These are phyloP conservation scores for Bisporella sp. DNA, from an alignment of 2,329 filamentous ascomycete species.

Conservation along the genomic window DNA sequence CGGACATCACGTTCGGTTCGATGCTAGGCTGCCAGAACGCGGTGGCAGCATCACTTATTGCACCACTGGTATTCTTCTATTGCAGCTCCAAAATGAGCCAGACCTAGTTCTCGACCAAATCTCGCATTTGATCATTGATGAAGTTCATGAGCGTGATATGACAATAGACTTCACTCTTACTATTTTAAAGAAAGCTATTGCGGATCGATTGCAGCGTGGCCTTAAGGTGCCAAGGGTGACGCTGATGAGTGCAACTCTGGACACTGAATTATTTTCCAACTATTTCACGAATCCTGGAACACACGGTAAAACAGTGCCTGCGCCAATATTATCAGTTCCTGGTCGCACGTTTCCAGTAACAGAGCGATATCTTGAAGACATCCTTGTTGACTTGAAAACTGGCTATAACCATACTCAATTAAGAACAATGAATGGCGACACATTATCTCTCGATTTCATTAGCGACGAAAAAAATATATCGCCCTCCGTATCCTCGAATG, in stretches of 20 bases:
- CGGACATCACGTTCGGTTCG: conserved; percentile 82
- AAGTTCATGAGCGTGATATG: conserved; percentile 88
- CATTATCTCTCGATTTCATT: conserved; percentile 15
- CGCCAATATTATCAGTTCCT: conserved; percentile 79
- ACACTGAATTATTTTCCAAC: conserved; percentile 70
- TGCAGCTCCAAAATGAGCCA: conserved; percentile 70
- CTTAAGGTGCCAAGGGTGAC: conserved; percentile 80
- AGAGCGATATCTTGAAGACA: conserved; percentile 81
- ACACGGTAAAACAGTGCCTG: conserved; percentile 38
- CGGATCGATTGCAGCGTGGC: conserved; percentile 50
- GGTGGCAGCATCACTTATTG: conserved; percentile 76
- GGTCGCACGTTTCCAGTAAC: conserved; percentile 83
- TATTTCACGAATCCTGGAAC: conserved; percentile 69
- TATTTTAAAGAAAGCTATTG: conserved; percentile 77
- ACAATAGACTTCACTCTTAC: conserved; percentile 93
- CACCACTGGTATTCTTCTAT: conserved; percentile 83
- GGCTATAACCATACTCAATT: conserved; percentile 7
- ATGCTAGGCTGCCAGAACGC: conserved; percentile 63
- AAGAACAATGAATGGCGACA: conserved; percentile 29
- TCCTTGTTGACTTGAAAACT: conserved; percentile 66
- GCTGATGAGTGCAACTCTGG: conserved; percentile 90
- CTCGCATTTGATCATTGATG: conserved; percentile 88
- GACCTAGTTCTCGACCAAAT: conserved; percentile 80
- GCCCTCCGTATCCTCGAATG: neutral
- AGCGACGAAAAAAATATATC: too few species aligned